phyloP scores from a whole-genome alignment of 2,329 filamentous ascomycete species.

The Stenocarpella maydis region DNA sequence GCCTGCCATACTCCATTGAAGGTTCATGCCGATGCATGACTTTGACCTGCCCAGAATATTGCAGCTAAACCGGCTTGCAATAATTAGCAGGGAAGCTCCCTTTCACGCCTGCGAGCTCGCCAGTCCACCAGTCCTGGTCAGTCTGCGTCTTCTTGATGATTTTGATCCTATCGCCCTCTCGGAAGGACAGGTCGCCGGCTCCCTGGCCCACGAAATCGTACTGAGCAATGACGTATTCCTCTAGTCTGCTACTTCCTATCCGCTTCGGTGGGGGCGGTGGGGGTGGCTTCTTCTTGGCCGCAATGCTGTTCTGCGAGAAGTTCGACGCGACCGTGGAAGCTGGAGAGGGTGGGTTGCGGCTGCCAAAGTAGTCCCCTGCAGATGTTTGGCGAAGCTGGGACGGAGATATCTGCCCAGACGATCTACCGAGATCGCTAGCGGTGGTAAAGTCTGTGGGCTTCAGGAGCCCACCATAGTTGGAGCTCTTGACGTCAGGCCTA shows the following conservation, averaged over 20 bases:
- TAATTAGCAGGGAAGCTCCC: slow-evolving; percentile 89
- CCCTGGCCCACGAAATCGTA: slow-evolving; percentile 79
- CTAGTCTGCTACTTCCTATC: slow-evolving; percentile 55
- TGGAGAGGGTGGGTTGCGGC: slow-evolving; percentile 38
- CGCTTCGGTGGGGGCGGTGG: slow-evolving; percentile 75
- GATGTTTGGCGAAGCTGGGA: slow-evolving; percentile 37
- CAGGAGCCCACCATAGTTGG: slow-evolving; percentile 44
- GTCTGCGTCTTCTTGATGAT: slow-evolving; percentile 82
- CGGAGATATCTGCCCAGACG: slow-evolving; percentile 37
- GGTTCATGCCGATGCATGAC: not conserved
- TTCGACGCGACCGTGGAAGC: slow-evolving; percentile 41
- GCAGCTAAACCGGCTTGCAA: slow-evolving; percentile 56
- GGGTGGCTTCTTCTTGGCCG: slow-evolving; percentile 75
- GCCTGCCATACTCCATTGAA: not conserved
- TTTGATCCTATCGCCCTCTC: slow-evolving; percentile 78
- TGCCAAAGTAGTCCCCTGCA: slow-evolving; percentile 46
- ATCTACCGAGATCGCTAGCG: slow-evolving; percentile 50
- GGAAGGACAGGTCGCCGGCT: slow-evolving; percentile 75
- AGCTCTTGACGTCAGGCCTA: slow-evolving; percentile 42
- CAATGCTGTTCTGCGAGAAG: slow-evolving; percentile 40
- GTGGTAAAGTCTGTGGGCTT: slow-evolving; percentile 55
- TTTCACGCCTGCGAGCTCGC: slow-evolving; percentile 72
- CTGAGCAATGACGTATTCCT: slow-evolving; percentile 73
- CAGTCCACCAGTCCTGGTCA: slow-evolving; percentile 89
- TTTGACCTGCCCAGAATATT: not conserved